These are phyloP conservation scores for Xenoacremonium recifei DNA, from an alignment of 2,329 filamentous ascomycete species.

Conservation along the genomic window DNA sequence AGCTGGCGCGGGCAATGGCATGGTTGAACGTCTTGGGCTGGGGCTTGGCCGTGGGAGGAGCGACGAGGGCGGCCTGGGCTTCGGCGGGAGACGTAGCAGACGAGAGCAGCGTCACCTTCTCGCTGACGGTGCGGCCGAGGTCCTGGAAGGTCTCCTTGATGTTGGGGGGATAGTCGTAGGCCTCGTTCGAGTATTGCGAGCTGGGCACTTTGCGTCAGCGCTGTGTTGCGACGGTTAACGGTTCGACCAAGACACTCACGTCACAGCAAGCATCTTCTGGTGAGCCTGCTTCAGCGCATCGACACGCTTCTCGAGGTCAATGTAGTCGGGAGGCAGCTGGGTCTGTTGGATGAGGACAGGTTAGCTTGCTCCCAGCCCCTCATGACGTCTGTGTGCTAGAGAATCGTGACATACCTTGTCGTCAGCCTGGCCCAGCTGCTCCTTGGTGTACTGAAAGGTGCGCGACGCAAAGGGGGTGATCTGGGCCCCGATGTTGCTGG, in stretches of 20 bases:
- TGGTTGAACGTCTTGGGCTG: conserved; percentile 99
- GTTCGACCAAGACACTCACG: conserved; percentile 71
- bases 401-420: conserved; percentile 68
- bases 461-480: conserved; percentile 92
- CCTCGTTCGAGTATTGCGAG: conserved; percentile 88
- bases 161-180: conserved; percentile 93
- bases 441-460: conserved; percentile 96
- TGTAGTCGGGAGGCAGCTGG: conserved; percentile 93
- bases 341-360: conserved; percentile 56
- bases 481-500: conserved; percentile 66
- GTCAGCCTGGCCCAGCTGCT: conserved; percentile 91
- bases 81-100: conserved; percentile 83
- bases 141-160: conserved; percentile 98
- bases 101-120: conserved; percentile 90
- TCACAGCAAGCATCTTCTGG: conserved; percentile 95
- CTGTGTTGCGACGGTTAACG: too few relatives aligned
- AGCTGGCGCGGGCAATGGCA: conserved; percentile 86
- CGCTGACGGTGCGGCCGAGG: conserved; percentile 89
- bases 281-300: conserved; percentile 97
- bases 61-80: conserved; percentile 89
- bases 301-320: conserved; percentile 97
- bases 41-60: conserved; percentile 85
- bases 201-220: conserved; percentile 45
- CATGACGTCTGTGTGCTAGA: neutral
- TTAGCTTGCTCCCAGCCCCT: conserved; percentile 14